A percentile compares a stretch with the other conserved stretches of the same genome.
Evolutionary conservation across 495 filamentous ascomycete genomes (phyloP).

Genomic region (Neurospora tetrasperma): DNA sequence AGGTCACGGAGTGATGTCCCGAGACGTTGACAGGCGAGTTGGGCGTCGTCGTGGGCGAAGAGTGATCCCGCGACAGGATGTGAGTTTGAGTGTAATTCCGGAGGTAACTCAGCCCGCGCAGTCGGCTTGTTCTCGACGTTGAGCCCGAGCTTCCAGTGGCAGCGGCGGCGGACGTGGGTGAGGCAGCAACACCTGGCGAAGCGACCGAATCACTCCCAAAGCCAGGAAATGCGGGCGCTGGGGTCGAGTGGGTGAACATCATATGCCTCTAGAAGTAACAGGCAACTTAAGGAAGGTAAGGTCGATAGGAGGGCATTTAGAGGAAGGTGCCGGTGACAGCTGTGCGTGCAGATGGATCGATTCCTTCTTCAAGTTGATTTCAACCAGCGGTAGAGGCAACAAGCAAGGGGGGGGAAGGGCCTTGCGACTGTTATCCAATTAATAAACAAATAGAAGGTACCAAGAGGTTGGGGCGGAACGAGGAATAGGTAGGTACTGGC

Average conservation of each 20-base stretch:
- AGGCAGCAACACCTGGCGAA: slow-evolving; percentile 23
- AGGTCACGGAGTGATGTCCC: slow-evolving; percentile 16
- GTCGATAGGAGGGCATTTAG: not conserved
- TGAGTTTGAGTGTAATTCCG: slow-evolving; percentile 61
- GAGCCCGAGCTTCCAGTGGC: slow-evolving; percentile 11
- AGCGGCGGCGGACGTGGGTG: slow-evolving; percentile 25
- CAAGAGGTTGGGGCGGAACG: not conserved
- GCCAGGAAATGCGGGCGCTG: slow-evolving; percentile 37
- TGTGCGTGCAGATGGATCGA: not conserved
- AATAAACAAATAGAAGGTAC: not conserved
- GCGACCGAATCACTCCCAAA: slow-evolving; percentile 31
- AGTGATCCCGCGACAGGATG: slow-evolving; percentile 42
- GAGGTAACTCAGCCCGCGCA: slow-evolving; percentile 65
- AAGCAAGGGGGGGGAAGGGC: not conserved
- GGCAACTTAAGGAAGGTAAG: not conserved
- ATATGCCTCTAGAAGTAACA: slow-evolving; percentile 11
- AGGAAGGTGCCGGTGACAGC: not conserved
- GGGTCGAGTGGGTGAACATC: slow-evolving; percentile 46
- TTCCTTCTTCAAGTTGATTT: not conserved
- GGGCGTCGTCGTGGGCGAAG: slow-evolving; percentile 22
- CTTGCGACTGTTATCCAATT: not conserved
- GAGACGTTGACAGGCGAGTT: slow-evolving; percentile 5
- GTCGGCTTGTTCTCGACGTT: slow-evolving; percentile 45
- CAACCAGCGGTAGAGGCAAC: not conserved
- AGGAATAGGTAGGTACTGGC: not conserved